A percentile compares a stretch with the other conserved stretches of the same genome.
Conservation (phyloP, 176 grass and related monocot genomes). For the Bromus sterilis region DNA sequence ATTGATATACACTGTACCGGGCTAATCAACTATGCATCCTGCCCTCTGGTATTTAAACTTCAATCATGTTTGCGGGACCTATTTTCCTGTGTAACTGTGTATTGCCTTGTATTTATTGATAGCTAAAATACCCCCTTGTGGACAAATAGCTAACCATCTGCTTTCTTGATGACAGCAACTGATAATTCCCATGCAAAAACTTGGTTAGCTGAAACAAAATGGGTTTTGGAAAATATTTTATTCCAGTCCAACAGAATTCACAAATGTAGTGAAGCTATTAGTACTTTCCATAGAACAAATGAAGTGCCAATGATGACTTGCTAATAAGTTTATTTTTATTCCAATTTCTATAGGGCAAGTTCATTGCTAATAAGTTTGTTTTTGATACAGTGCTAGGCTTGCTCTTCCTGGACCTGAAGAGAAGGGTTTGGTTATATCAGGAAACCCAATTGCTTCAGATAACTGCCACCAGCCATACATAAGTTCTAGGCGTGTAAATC, state of each 20-base stretch:
- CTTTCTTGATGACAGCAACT: background rate
- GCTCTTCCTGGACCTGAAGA: constrained; percentile 72
- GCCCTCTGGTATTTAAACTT: background rate
- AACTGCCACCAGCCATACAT: background rate
- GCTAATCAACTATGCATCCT: background rate
- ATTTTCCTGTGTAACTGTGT: background rate
- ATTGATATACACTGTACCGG: background rate
- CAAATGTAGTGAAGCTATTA: constrained; percentile 5
- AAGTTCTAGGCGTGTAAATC: background rate
- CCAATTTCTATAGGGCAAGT: background rate
- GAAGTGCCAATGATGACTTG: background rate
- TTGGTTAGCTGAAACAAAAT: background rate
- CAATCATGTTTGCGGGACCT: background rate
- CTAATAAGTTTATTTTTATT: background rate
- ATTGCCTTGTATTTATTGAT: background rate
- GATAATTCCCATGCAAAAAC: background rate
- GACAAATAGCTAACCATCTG: background rate
- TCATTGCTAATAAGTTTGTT: background rate
- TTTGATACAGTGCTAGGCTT: constrained; percentile 59
- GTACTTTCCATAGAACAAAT: background rate
- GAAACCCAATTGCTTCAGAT: constrained; percentile 3
- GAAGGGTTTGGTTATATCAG: constrained; percentile 33
- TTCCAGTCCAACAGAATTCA: background rate
- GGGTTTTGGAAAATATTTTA: background rate
- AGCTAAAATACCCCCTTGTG: background rate